Base-by-base conservation (phyloP, 2,329 filamentous ascomycete species). In the Alternaria panax region DNA sequence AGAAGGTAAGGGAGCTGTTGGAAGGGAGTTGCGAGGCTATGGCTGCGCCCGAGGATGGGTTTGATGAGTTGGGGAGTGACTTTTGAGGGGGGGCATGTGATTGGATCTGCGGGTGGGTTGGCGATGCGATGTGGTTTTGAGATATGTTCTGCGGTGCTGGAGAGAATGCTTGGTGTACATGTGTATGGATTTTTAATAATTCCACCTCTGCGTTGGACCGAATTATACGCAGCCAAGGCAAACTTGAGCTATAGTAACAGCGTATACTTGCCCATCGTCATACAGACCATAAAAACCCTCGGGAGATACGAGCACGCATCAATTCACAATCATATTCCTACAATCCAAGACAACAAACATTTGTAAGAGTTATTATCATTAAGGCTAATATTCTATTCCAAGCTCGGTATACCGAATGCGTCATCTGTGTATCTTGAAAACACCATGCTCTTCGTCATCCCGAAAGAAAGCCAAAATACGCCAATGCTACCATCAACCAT, bases 1-100 rank as follows among this genome's bases (percentile, higher is more conserved):
- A 64, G n/a, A 64, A 68, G 55, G 47, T 76, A 27, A 45, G 50
- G 4, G 16, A 20, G 1, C 9, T 76, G 12, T 30, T 75, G 42
- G 51, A 51, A 11, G 55, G 45, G 6, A 72, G 70, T 8, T 67
- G 65, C 18, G 65, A 67, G 42, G 64, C 62, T 1, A 57, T 75
- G 20, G 52, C 60, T 4, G 14, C 72, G 2, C 65, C 72, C 5
- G 72, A 74, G 4, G 66, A 75, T 42, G 67, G 65, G 0, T 75
- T 75, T 41, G 73, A 75, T 48, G 57, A 67, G 16, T 5, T 65
- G 22, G 60, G 40, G 0, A 69, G 62, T 42, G 64, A 72, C 2
- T 56, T 65, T 16, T 69, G 22, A 36, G 1, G 32, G 16, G 28
- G 6, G 28, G 3, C 7, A n/a, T n/a, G 3, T n/a, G 16, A 5